phyloP scores from a whole-genome alignment of 2,329 filamentous ascomycete genomes.

The Aplosporella prunicola region DNA sequence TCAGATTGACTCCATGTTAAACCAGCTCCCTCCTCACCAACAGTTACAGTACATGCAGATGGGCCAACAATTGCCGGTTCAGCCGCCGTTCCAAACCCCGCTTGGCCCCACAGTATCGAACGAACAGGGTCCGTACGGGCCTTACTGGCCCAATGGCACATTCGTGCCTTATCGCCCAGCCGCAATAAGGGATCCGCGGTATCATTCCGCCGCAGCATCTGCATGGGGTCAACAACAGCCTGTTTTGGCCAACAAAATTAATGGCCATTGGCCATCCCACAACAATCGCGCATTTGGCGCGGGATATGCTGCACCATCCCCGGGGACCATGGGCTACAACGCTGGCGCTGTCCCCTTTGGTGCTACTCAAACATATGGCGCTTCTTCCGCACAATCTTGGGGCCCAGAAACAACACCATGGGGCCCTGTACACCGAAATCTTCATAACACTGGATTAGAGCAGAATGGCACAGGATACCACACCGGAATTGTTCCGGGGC shows the following conservation, averaged over 20 bases:
- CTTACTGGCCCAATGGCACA: conserved; percentile 34
- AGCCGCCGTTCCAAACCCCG: conserved; percentile 24
- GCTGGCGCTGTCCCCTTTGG: background rate
- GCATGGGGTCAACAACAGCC: conserved; percentile 25
- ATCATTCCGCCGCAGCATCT: conserved; percentile 20
- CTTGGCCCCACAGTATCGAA: conserved; percentile 32
- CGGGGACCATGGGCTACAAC: conserved; percentile 6
- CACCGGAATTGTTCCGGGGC: no score
- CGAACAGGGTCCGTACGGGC: conserved; percentile 31
- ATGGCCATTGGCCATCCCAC: conserved; percentile 17
- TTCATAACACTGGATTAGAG: background rate
- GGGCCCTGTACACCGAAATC: no score
- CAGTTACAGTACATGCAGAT: conserved; percentile 43
- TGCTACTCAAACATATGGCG: background rate
- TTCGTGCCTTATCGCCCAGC: conserved; percentile 32
- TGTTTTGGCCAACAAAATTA: conserved; percentile 15
- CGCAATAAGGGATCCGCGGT: conserved; percentile 31
- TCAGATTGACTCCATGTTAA: conserved; percentile 52
- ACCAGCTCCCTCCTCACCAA: conserved; percentile 48
- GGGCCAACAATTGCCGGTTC: conserved; percentile 24
- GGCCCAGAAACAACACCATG: no score
- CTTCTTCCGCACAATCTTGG: no score
- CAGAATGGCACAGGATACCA: no score
- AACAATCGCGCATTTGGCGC: conserved; percentile 13
- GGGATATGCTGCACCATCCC: conserved; percentile 3